These are phyloP conservation scores for Cladophialophora yegresii DNA, from an alignment of 2,329 filamentous ascomycete genomes.

Conservation along the genomic window DNA sequence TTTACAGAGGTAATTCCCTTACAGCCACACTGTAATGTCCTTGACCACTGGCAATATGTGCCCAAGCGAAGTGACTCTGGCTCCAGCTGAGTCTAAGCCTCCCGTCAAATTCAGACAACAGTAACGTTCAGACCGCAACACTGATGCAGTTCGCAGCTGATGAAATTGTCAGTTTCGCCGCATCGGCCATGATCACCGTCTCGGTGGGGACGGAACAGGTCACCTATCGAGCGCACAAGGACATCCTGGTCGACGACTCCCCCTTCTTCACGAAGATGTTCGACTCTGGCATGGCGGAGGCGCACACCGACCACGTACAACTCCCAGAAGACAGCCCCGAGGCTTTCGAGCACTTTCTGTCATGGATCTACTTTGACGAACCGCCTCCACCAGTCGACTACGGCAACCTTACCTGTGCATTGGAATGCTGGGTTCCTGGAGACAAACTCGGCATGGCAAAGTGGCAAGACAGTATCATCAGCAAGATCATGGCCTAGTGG, in stretches of 20 bases:
- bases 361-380: neutral
- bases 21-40: too few species aligned
- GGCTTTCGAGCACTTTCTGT: neutral
- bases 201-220: neutral
- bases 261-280: neutral
- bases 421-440: slow-evolving; percentile 13
- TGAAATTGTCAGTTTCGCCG: neutral
- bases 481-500: slow-evolving; percentile 2
- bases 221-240: neutral
- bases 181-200: neutral
- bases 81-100: too few species aligned
- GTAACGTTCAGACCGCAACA: too few species aligned
- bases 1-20: too few species aligned
- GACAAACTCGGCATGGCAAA: slow-evolving; percentile 22
- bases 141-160: neutral
- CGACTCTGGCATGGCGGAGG: neutral
- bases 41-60: too few species aligned
- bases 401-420: too few species aligned
- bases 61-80: too few species aligned
- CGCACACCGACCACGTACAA: neutral
- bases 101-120: too few species aligned
- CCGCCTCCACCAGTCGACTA: too few species aligned
- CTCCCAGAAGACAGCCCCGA: neutral
- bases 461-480: slow-evolving; percentile 20
- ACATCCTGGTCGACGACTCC: neutral